Conservation (phyloP, 2,329 filamentous ascomycete genomes). For the Colletotrichum kahawae region DNA sequence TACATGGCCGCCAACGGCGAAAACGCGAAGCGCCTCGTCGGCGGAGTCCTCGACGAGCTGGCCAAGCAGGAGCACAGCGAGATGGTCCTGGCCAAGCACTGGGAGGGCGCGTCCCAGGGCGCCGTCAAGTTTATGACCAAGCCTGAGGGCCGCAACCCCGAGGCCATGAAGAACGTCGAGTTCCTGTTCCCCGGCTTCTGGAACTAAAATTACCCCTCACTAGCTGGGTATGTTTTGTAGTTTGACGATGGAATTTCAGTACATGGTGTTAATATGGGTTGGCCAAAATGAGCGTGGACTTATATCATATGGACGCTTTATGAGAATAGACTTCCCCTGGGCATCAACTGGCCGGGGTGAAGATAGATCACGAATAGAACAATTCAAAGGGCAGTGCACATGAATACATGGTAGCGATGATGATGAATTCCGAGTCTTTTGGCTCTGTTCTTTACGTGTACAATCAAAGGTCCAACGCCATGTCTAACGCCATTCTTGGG, state of each 20-base stretch:
- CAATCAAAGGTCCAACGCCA: not conserved
- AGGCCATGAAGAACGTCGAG: conserved; percentile 79
- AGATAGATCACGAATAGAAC: not conserved
- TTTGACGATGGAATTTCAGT: not conserved
- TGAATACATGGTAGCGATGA: not conserved
- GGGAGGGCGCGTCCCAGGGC: conserved; percentile 76
- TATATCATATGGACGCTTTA: not conserved
- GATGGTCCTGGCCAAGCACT: conserved; percentile 80
- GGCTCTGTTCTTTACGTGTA: not conserved
- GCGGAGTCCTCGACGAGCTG: conserved; percentile 85
- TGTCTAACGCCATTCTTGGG: not conserved
- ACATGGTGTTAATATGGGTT: not conserved
- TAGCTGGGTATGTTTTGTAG: not conserved
- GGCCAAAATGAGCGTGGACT: not conserved
- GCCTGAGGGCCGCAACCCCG: conserved; percentile 71
- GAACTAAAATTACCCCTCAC: conserved; percentile 28
- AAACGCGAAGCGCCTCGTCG: conserved; percentile 86
- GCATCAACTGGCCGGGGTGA: not conserved
- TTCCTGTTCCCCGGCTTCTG: conserved; percentile 90
- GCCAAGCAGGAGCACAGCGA: conserved; percentile 77
- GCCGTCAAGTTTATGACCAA: conserved; percentile 85
- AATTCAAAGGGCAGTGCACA: not conserved
- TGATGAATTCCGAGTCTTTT: not conserved
- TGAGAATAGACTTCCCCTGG: not conserved
- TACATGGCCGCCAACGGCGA: conserved; percentile 93